These are phyloP conservation scores for Malassezia obtusa DNA, from an alignment of 1,284 basidiomycete genomes.

Conservation along the genomic window DNA sequence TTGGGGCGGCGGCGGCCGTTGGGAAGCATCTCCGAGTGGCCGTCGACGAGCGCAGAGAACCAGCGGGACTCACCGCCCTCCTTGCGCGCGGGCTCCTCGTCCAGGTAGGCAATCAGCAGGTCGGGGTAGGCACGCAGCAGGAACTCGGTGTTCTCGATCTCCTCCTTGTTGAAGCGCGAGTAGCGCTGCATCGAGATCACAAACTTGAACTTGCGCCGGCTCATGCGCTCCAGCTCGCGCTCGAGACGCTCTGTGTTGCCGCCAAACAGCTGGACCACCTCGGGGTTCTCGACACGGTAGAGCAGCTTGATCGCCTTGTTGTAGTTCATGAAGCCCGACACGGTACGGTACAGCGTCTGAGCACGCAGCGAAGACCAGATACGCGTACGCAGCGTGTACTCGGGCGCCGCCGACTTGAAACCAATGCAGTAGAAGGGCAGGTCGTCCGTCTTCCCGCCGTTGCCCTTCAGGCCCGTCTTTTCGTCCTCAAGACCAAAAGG, in stretches of 20 bases:
- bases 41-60: conserved; percentile 92
- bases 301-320: conserved; percentile 99
- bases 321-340: conserved; percentile 99
- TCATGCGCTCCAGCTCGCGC: conserved; percentile 93
- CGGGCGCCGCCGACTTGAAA: conserved; percentile 96
- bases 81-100: conserved; percentile 82
- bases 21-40: conserved; percentile 87
- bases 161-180: conserved; percentile 98
- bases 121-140: conserved; percentile 96
- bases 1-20: conserved; percentile 84
- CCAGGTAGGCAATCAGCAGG: conserved; percentile 93
- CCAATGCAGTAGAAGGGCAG: conserved; percentile 98
- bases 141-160: conserved; percentile 98
- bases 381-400: conserved; percentile 94
- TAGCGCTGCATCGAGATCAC: conserved; percentile 99
- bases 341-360: conserved; percentile 94
- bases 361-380: conserved; percentile 98
- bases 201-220: conserved; percentile 96
- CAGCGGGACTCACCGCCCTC: conserved; percentile 90
- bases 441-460: conserved; percentile 60
- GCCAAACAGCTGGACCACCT: conserved; percentile 91
- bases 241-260: conserved; percentile 96
- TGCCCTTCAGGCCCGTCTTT: conserved; percentile 35
- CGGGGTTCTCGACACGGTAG: conserved; percentile 97
- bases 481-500: conserved; percentile 61